Evolutionary conservation across 2,329 filamentous ascomycete species (phyloP).

Genomic region (Elsinoe perseae): DNA sequence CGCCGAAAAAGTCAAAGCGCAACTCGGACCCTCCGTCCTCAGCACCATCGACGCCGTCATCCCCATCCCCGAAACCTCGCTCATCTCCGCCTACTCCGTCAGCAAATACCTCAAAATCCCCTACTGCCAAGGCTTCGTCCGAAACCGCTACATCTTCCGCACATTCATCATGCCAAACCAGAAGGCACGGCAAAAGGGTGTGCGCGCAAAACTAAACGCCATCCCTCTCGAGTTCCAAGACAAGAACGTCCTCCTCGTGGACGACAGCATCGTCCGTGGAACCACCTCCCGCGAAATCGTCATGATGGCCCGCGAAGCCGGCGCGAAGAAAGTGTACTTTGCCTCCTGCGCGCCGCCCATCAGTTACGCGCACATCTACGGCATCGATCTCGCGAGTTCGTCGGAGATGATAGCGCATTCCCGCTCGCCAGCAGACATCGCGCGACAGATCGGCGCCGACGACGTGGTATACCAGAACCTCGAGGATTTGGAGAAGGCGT

Average conservation of each 20-base stretch:
- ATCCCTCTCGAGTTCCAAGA: constrained; percentile 79
- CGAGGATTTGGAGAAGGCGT: constrained; percentile 70
- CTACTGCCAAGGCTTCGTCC: constrained; percentile 75
- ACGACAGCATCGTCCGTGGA: constrained; percentile 83
- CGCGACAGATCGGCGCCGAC: constrained; percentile 62
- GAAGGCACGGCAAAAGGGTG: constrained; percentile 70
- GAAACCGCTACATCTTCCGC: constrained; percentile 82
- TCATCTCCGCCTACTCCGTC: constrained; percentile 69
- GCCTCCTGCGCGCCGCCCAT: constrained; percentile 75
- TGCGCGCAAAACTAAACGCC: constrained; percentile 80
- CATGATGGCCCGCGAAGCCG: constrained; percentile 74
- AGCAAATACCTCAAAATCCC: constrained; percentile 69
- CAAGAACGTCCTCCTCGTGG: constrained; percentile 73
- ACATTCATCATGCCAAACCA: constrained; percentile 86
- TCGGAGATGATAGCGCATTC: constrained; percentile 65
- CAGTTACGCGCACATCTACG: constrained; percentile 78
- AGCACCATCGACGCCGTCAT: constrained; percentile 77
- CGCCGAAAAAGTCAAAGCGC: constrained; percentile 61
- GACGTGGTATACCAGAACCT: constrained; percentile 71
- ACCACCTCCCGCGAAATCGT: constrained; percentile 75
- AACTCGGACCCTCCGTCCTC: constrained; percentile 61
- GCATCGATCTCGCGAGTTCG: constrained; percentile 66
- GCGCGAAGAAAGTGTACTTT: constrained; percentile 74
- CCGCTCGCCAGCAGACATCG: constrained; percentile 53
- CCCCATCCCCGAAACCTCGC: constrained; percentile 75